These are phyloP conservation scores for Stevia rebaudiana DNA, from an alignment of 140 eudicot genomes.

Conservation along the genomic window DNA sequence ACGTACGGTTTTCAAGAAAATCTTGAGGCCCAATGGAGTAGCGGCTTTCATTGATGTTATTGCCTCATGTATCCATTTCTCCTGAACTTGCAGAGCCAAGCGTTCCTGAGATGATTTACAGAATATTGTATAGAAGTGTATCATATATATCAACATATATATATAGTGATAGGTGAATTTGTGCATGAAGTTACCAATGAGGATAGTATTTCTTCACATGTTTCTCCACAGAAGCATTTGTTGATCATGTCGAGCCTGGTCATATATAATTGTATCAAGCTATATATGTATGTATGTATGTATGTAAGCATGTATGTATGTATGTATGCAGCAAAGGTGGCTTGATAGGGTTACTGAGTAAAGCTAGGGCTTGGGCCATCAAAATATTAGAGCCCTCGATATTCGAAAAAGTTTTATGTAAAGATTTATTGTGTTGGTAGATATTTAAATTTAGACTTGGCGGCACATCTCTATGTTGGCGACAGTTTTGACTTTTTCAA, in stretches of 20 bases:
- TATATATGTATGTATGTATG: too few species aligned
- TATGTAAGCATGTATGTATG: too few species aligned
- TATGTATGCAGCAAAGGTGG: too few species aligned
- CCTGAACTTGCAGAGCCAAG: slow-evolving; percentile 9
- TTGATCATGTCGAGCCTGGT: slow-evolving; percentile 34
- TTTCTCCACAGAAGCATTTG: slow-evolving; percentile 29
- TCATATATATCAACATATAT: slow-evolving; percentile 4
- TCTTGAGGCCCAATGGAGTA: slow-evolving; percentile 32
- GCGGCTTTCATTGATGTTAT: slow-evolving; percentile 35
- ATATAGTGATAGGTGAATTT: neutral
- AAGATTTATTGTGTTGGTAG: too few species aligned
- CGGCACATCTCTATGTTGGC: too few species aligned
- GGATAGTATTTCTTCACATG: slow-evolving; percentile 44
- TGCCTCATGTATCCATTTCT: slow-evolving; percentile 32
- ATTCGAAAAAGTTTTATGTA: too few species aligned
- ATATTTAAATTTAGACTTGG: too few species aligned
- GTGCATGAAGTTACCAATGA: slow-evolving; percentile 26
- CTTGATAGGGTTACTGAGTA: too few species aligned
- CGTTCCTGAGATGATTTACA: slow-evolving; percentile 17
- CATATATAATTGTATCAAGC: neutral
- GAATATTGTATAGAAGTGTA: neutral
- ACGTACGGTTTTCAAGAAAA: slow-evolving; percentile 27
- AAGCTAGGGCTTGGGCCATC: too few species aligned
- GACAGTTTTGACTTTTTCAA: too few species aligned
- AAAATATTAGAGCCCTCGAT: too few species aligned